Percentiles rank a stretch among this genome's conserved stretches.
Evolutionary conservation across 257 asterid species (phyloP).

Genomic region (Solanum chiquidenum): DNA sequence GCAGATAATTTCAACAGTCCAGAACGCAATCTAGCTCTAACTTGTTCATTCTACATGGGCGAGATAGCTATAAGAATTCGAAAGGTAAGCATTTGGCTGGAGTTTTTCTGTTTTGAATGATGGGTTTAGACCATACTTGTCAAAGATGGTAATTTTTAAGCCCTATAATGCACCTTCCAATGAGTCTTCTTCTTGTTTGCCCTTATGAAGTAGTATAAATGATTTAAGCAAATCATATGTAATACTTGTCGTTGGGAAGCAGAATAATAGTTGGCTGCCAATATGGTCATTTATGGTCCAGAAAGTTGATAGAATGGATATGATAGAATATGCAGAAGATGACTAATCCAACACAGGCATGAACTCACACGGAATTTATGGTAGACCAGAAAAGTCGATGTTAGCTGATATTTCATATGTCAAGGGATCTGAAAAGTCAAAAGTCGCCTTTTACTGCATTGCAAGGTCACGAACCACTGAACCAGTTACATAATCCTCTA

Average conservation of each 20-base stretch:
- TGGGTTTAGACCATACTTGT: background rate
- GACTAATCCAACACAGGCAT: background rate
- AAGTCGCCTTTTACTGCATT: background rate
- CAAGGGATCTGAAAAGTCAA: background rate
- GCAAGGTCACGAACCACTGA: background rate
- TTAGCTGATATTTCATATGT: background rate
- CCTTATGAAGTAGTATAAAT: background rate
- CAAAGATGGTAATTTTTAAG: background rate
- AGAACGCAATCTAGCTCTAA: constrained; percentile 67
- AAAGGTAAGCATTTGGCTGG: constrained; percentile 40
- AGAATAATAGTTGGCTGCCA: background rate
- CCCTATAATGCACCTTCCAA: background rate
- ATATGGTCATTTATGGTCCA: background rate
- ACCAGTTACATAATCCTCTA: background rate
- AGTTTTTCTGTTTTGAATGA: background rate
- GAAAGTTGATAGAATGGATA: background rate
- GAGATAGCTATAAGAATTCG: constrained; percentile 83
- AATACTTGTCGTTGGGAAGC: background rate
- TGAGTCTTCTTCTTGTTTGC: background rate
- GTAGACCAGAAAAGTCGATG: background rate
- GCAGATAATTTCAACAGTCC: constrained; percentile 68
- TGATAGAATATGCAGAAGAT: background rate
- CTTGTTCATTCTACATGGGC: constrained; percentile 82
- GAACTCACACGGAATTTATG: background rate
- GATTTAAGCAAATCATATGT: background rate